A percentile compares a stretch with the other conserved stretches of the same genome.
Evolutionary conservation across 768 basidiomycete species (phyloP).

Genomic region (Naganishia onofrii): DNA sequence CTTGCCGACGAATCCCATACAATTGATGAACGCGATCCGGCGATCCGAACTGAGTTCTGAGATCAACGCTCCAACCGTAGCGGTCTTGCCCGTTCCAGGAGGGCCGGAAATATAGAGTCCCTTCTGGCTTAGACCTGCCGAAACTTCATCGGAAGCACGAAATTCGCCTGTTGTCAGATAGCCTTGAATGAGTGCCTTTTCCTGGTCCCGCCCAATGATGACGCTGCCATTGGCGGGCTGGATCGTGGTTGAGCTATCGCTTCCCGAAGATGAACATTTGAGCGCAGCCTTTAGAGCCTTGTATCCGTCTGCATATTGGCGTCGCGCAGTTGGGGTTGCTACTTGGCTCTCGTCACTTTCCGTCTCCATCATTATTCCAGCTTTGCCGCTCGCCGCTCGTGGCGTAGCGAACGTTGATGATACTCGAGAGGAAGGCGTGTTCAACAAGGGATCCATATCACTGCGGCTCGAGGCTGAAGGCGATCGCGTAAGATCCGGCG

Average conservation of each 20-base stretch:
- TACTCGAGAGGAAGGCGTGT: slow-evolving; percentile 14
- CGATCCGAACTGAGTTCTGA: slow-evolving; percentile 32
- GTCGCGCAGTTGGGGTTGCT: background rate
- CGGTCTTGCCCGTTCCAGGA: slow-evolving; percentile 78
- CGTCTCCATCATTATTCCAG: background rate
- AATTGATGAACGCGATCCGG: slow-evolving; percentile 46
- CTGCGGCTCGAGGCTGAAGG: slow-evolving; percentile 18
- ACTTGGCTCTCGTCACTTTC: slow-evolving; percentile 9
- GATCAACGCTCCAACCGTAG: slow-evolving; percentile 46
- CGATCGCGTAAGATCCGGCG: slow-evolving; percentile 19
- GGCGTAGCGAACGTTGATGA: slow-evolving; percentile 15
- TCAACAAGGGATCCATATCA: slow-evolving; percentile 1
- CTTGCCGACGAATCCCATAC: slow-evolving; percentile 45
- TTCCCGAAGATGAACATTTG: slow-evolving; percentile 39
- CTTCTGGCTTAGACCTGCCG: slow-evolving; percentile 31
- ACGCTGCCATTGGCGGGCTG: slow-evolving; percentile 28
- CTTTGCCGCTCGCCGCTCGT: background rate
- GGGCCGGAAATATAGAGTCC: slow-evolving; percentile 86
- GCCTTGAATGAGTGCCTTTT: slow-evolving; percentile 37
- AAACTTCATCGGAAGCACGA: slow-evolving; percentile 36
- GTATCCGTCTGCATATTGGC: slow-evolving; percentile 34
- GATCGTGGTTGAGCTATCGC: background rate
- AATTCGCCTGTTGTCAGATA: slow-evolving; percentile 38
- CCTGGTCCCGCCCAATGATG: slow-evolving; percentile 47
- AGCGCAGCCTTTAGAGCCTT: slow-evolving; percentile 47